Evolutionary conservation across 2,329 filamentous ascomycete species (phyloP), one percentile per base, ranked within the genome.

Genomic region (Paradendryphiella salina): DNA sequence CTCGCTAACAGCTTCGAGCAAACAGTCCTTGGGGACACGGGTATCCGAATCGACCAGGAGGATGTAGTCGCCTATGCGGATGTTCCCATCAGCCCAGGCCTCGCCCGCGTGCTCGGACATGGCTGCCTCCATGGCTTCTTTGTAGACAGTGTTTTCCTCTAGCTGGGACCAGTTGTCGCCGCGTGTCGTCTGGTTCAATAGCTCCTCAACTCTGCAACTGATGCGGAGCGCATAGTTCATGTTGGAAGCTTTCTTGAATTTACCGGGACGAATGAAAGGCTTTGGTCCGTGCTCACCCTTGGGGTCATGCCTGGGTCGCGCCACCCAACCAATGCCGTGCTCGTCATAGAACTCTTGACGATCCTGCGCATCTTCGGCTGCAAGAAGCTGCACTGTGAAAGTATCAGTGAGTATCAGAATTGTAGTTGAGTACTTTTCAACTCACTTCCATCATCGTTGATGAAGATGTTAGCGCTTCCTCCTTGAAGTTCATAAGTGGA

Each of bases 1-100:
- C 66, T 93, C 89, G 41, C 85, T 89, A 38, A 89, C 87, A 34
- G 87, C 87, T 64, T 92, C 88, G 5, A 92, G 79, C 53, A 93
- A 78, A 65, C 89, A 93, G 71, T 92, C 89, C 32, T 80, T 76
- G 1, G 89, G 89, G 7, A 72, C 67, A 48, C 68, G 67, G 10
- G 63, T 65, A 26, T 68, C 65, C 2, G 65, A 67, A 34, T 73
- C 69, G n/a, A 71, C 88, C 52, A 92, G 76, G 26, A 89, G 77
- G 52, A 92, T 89, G 72, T 91, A 92, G 73, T 95, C 90, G 48
- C 90, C 90, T 17, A 95, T 79, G 43, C 90, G 88, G 61, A 96
- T 87, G 72, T 94, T 91, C 55, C 90, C 90, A 67, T 90, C 89
- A 14, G 89, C 89, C 87, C 87, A 72, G 7, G 63, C 89, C 21